Percentiles rank a stretch among this genome's conserved stretches.
phyloP scores from a whole-genome alignment of 192 early-diverging fungal species.

The Geosiphon pyriformis region DNA sequence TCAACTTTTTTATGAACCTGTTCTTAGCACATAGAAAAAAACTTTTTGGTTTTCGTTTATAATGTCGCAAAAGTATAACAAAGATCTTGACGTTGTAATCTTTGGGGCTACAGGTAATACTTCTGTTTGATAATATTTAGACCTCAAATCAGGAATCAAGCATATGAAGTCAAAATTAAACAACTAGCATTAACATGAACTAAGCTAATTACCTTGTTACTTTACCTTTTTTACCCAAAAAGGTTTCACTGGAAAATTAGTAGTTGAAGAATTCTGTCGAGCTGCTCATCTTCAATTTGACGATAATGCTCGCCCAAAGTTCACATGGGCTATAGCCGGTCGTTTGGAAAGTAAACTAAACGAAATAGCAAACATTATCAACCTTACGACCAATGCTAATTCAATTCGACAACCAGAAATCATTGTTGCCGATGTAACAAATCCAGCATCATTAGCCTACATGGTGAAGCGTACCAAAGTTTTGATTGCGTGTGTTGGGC shows the following conservation, averaged over 20 bases:
- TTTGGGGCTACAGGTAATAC: slow-evolving; percentile 15
- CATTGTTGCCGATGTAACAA: slow-evolving; percentile 63
- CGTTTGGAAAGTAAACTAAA: slow-evolving; percentile 65
- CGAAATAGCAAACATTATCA: slow-evolving; percentile 43
- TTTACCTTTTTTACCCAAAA: background rate
- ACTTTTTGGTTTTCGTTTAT: too few species aligned
- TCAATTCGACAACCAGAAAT: slow-evolving; percentile 25
- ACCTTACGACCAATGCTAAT: background rate
- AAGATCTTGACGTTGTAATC: slow-evolving; percentile 13
- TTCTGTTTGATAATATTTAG: background rate
- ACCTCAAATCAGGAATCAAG: background rate
- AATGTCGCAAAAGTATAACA: too few species aligned
- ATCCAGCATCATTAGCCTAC: slow-evolving; percentile 54
- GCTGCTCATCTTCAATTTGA: background rate
- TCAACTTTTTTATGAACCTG: too few species aligned
- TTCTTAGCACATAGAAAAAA: too few species aligned
- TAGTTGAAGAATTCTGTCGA: slow-evolving; percentile 14
- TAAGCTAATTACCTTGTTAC: background rate
- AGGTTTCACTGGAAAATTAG: slow-evolving; percentile 15
- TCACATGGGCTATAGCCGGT: slow-evolving; percentile 76
- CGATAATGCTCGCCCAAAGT: background rate
- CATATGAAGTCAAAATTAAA: background rate
- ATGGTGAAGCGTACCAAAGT: slow-evolving; percentile 61
- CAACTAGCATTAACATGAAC: background rate
- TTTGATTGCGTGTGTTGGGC: slow-evolving; percentile 76